Evolutionary conservation across 108 stramenopile species (phyloP).

Genomic region (Pseudonitzschia multiseries): DNA sequence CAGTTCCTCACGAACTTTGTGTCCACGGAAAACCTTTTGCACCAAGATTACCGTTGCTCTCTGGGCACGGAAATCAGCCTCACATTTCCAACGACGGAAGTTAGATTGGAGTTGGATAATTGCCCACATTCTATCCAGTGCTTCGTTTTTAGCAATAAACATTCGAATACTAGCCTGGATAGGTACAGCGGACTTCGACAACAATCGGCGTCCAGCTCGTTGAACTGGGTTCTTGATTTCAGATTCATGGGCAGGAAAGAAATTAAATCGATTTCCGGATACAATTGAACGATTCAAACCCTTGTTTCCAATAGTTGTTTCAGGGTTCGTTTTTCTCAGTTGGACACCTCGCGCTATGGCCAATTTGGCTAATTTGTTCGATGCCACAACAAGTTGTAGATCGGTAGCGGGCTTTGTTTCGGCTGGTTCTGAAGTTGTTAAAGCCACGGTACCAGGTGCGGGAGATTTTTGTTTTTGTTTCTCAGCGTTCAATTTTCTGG

Average conservation of each 20-base stretch:
- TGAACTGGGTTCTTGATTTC: constrained; percentile 81
- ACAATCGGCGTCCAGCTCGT: constrained; percentile 66
- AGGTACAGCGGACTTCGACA: constrained; percentile 79
- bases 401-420: neutral
- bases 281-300: constrained; percentile 7
- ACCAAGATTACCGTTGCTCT: constrained; percentile 55
- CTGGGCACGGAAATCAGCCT: constrained; percentile 51
- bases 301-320: constrained; percentile 1
- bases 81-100: constrained; percentile 74
- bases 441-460: neutral
- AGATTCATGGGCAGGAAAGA: constrained; percentile 27
- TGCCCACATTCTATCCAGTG: constrained; percentile 75
- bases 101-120: constrained; percentile 73
- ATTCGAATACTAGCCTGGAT: constrained; percentile 74
- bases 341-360: constrained; percentile 25
- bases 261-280: constrained; percentile 37
- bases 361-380: constrained; percentile 23
- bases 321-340: constrained; percentile 16
- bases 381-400: constrained; percentile 2
- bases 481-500: constrained; percentile 22
- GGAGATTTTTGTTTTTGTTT: constrained; percentile 13
- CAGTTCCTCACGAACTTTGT: constrained; percentile 54
- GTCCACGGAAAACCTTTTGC: constrained; percentile 70
- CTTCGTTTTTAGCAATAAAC: constrained; percentile 63
- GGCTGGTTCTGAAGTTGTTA: neutral